Percentiles rank a stretch among this genome's conserved stretches.
phyloP scores from a whole-genome alignment of 495 filamentous ascomycete species.

The Massariosphaeria phaeospora region DNA sequence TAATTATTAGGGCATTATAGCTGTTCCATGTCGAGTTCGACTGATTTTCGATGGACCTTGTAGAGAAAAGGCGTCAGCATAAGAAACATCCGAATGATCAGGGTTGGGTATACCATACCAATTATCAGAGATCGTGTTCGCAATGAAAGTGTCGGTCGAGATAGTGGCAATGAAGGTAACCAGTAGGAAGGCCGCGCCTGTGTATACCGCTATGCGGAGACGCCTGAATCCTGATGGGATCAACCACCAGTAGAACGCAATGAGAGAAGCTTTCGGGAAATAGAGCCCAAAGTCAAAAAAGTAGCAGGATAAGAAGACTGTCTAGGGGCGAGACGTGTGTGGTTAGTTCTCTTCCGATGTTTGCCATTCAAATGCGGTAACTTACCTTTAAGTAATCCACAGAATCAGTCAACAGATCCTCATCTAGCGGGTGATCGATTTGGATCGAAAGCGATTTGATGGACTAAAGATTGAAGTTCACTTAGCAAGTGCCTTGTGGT shows the following conservation, averaged over 20 bases:
- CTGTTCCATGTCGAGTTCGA: not conserved
- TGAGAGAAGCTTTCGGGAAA: not conserved
- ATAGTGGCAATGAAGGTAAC: not conserved
- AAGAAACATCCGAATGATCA: too few species aligned
- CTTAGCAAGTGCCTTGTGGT: too few species aligned
- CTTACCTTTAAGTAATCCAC: not conserved
- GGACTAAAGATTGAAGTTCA: too few species aligned
- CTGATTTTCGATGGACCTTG: not conserved
- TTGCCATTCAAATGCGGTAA: not conserved
- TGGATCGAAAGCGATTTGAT: not conserved
- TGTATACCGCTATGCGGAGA: not conserved
- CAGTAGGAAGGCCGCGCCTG: not conserved
- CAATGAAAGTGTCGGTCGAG: not conserved
- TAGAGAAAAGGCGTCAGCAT: not conserved
- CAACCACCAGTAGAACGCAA: not conserved
- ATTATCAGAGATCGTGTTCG: not conserved
- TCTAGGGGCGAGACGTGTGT: not conserved
- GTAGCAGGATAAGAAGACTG: not conserved
- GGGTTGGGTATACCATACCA: too few species aligned
- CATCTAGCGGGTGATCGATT: not conserved
- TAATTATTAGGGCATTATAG: not conserved
- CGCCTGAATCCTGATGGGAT: not conserved
- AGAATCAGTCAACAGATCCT: not conserved
- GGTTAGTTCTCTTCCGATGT: not conserved
- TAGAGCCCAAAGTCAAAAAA: not conserved